Evolutionary conservation across 2,329 filamentous ascomycete species (phyloP), one percentile per base, ranked within the genome.

Genomic region (Hymenoscyphus fraxineus): DNA sequence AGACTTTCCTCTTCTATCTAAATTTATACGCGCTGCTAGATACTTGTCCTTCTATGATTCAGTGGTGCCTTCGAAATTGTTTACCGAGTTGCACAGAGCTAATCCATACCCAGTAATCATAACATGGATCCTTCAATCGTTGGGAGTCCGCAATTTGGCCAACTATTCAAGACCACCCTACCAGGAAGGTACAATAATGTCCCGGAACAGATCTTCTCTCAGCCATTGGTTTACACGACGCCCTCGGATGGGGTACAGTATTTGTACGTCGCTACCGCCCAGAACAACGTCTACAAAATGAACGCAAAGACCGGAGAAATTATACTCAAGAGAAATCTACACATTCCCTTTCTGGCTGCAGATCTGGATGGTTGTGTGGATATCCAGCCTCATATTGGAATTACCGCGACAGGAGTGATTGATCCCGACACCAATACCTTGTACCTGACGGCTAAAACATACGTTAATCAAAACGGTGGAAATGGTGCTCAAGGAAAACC

Each of bases 51-150:
- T 54, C 10, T 22, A 27, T 54, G 4, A 22, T 54, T 27, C 19
- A n/a, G 22, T 19, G 6, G 19, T 22, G 22, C 10, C 22, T 9
- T 22, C 22, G 22, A 5, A 10, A 13, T 22, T 27, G 47, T 13
- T 6, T 27, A 13, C 47, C 9, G 10, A 54, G 47, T 54, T 54
- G 2, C 6, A 27, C 5, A 54, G 12, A 27, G 22, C 63, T 68
- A 56, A 68, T 57, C 2, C 19, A 12, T 16, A 6, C 57, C 13
- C 40, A 76, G 74, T 22, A 87, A 85, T 70, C 85, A 88, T 72
- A 88, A 88, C 74, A 83, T 88, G 81, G 84, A 88, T 70, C 85
- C 85, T 0, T 78, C 81, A 15, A 76, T 87, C 9, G 83, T 88
- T 1, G 80, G 77, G 51, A 84, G 82, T 63, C 74, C 80, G 2